Evolutionary conservation across 768 basidiomycete species (phyloP), one percentile per base, ranked within the genome.

Genomic region (Dictyophora rubrovolvata): DNA sequence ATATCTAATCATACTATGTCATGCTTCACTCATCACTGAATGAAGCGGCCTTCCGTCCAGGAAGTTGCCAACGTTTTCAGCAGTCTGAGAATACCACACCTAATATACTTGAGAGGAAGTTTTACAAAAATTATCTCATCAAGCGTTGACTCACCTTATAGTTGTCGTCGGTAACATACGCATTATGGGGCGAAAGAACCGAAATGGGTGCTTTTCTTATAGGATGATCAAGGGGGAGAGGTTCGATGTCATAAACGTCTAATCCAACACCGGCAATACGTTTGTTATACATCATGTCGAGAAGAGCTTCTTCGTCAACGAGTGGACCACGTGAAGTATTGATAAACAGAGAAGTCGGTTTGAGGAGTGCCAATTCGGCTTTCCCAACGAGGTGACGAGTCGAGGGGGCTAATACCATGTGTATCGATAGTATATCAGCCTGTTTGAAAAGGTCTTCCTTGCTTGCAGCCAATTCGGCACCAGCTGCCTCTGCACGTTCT

Each of bases 241-340:
- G 86, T 64, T 87, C 84, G 36, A 76, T 65, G 50, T 84, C 83
- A 65, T 78, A 86, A 1, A 87, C 85, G 67, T 86, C 85, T 55
- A 86, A 66, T 0, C 81, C 85, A 0, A 79, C 84, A 0, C 82
- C 85, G 2, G 76, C 75, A 36, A 86, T 83, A 48, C 61, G 70
- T 46, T 72, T 74, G 35, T 75, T 65, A 58, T 73, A 67, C 60
- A 86, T 65, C 1, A 72, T 74, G 4, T 79, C 68, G 9, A 86
- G 60, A 35, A 88, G 65, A 0, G 79, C 85, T 0, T 54, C 62
- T 63, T 86, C 85, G 56, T 86, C 79, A 5, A 88, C 77, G 18
- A 88, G 66, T 1, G 83, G 83, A 0, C 86, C 86, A 56, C 85
- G 69, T 1, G 81, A 81, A 0, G 85, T 85, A 65, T 87, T 89